Evolutionary conservation across 805 yeast genomes (phyloP), one percentile per base, ranked within the genome.

Genomic region (Wickerhamomyces alni): DNA sequence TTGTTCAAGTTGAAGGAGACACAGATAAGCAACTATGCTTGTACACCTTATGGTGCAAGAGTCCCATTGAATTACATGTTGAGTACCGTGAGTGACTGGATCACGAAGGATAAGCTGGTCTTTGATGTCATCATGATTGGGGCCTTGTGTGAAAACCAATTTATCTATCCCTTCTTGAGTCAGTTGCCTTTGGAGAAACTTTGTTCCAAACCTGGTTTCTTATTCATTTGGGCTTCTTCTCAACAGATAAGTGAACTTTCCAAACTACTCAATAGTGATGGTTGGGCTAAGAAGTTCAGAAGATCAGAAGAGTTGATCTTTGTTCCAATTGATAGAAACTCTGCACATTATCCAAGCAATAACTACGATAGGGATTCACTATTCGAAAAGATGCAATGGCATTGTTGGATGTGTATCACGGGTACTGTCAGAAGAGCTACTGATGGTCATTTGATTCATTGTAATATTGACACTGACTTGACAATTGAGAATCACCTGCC

Each of bases 321-420:
- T 55, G 76, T 87, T 12, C 87, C 91, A 2, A 70, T 75, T n/a
- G 77, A 78, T 45, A 72, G 72, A 42, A 59, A 72, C 22, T 81
- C 93, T 0, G 77, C 78, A 1, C 78, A 75, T 53, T 80, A 75
- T 46, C 93, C 93, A 1, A 69, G 70, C 3, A 73, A 74, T 30
- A 70, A 71, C n/a, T 8, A 26, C 39, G 72, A 72, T 40, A 75
- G 72, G 15, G 67, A 67, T 26, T 50, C 69, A 1, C 56, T 85
- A 19, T 69, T 85, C 40, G 79, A 77, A 43, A 77, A 80, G 42
- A 79, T 84, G 60, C 93, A 84, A 62, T 89, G 96, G 96, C 97
- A 91, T 62, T 89, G 97, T 54, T 84, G 96, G 85, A 88, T 89
- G 96, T 91, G 96, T 51, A 84, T 89, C 38, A 89, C 95, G 3